Percentiles rank a stretch among this genome's conserved stretches.
Conservation (phyloP, 2,329 filamentous ascomycete genomes). For the Penicillium aurantiogriseum region DNA sequence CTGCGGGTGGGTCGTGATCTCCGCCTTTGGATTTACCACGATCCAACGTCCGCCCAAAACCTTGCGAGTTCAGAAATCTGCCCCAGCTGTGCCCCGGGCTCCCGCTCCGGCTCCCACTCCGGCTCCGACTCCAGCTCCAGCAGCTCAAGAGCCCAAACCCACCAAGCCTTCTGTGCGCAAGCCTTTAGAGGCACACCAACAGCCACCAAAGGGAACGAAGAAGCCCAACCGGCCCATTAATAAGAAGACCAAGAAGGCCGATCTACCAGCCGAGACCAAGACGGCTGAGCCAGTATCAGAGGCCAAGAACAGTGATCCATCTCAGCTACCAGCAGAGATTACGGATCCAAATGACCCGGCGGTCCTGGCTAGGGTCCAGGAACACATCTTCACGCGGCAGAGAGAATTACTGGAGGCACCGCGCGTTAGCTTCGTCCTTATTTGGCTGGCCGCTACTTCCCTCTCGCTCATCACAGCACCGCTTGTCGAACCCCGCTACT, state of each 20-base stretch:
- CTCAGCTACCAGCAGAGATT: neutral
- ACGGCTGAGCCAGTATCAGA: conserved; percentile 5
- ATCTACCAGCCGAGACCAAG: conserved; percentile 7
- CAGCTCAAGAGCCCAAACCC: neutral
- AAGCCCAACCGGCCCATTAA: conserved; percentile 25
- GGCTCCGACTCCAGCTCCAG: neutral
- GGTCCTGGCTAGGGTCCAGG: conserved; percentile 30
- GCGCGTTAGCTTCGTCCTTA: conserved; percentile 54
- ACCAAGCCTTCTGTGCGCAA: neutral
- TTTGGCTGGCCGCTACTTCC: conserved; percentile 67
- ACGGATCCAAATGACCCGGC: conserved; percentile 27
- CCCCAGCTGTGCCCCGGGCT: conserved; percentile 14
- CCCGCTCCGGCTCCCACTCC: conserved; percentile 3
- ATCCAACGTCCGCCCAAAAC: conserved; percentile 22
- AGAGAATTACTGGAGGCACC: conserved; percentile 29
- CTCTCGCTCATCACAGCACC: conserved; percentile 84
- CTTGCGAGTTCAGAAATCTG: conserved; percentile 16
- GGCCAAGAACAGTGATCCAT: neutral
- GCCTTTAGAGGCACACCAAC: conserved; percentile 6
- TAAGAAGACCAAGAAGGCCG: conserved; percentile 19
- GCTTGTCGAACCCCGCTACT: conserved; percentile 92
- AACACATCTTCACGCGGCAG: conserved; percentile 32
- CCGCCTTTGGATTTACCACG: conserved; percentile 54
- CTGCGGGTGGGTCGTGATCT: conserved; percentile 67
- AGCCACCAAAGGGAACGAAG: conserved; percentile 22